Percentiles rank a stretch among this genome's conserved stretches.
Evolutionary conservation across 2,329 filamentous ascomycete species (phyloP).

Genomic region (Sclerotinia glacialis): DNA sequence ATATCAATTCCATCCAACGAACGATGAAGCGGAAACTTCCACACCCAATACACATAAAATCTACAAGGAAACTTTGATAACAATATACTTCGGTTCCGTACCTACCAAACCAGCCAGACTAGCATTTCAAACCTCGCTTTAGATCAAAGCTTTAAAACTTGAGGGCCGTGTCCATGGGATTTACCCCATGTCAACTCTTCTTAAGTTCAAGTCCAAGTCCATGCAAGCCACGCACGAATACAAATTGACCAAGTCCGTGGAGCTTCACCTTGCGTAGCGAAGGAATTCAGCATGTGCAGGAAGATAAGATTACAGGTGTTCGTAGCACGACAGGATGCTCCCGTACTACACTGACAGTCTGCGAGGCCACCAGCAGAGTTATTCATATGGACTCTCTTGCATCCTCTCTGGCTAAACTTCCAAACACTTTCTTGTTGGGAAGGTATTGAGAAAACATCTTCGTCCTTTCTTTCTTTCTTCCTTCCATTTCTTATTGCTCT

Average conservation of each 20-base stretch:
- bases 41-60: background rate
- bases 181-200: background rate
- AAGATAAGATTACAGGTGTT: slow-evolving; percentile 15
- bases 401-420: background rate
- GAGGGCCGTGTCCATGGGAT: background rate
- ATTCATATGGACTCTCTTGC: background rate
- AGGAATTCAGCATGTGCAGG: background rate
- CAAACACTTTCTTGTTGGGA: background rate
- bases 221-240: slow-evolving; percentile 7
- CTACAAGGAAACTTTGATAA: background rate
- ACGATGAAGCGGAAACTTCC: background rate
- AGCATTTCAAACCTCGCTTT: background rate
- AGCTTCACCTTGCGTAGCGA: slow-evolving; percentile 1
- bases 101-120: background rate
- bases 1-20: background rate
- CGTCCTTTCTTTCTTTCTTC: background rate
- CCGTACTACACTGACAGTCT: background rate
- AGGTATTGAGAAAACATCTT: background rate
- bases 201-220: background rate
- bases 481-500: background rate
- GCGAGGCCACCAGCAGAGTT: background rate
- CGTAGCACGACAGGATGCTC: background rate
- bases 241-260: slow-evolving; percentile 3
- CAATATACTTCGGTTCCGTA: background rate
- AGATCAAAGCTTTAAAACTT: background rate